Evolutionary conservation across 345 rosid genomes (phyloP).

Genomic region (Cardiospermum halicacabum): DNA sequence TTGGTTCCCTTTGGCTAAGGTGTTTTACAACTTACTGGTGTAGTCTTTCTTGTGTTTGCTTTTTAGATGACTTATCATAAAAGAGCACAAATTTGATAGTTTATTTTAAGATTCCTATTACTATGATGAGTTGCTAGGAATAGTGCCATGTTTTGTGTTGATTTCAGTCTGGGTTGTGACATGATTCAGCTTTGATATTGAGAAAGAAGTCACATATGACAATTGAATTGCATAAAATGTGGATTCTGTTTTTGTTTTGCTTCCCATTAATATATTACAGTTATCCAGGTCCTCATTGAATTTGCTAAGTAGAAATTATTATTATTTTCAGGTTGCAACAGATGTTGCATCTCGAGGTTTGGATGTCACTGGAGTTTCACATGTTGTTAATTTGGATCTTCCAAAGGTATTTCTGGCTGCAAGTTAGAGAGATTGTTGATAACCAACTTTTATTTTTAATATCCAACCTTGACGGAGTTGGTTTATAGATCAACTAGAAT

Average conservation of each 20-base stretch:
- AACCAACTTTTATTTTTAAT: neutral
- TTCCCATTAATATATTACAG: neutral
- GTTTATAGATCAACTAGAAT: constrained; percentile 1
- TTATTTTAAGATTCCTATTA: neutral
- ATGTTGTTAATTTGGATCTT: constrained; percentile 41
- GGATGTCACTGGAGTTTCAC: constrained; percentile 40
- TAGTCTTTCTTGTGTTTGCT: neutral
- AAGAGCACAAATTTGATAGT: neutral
- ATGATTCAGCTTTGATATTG: neutral
- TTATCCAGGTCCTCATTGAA: neutral
- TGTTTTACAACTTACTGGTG: neutral
- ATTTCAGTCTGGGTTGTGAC: neutral
- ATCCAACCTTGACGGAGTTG: neutral
- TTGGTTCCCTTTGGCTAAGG: neutral
- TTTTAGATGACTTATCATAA: neutral
- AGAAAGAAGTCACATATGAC: neutral
- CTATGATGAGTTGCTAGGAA: neutral
- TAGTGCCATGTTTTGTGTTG: neutral
- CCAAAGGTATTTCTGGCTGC: constrained; percentile 33
- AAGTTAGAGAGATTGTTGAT: constrained; percentile 4
- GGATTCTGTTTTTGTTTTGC: neutral
- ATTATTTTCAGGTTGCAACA: constrained; percentile 32
- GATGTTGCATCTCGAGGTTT: constrained; percentile 46
- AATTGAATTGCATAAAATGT: neutral
- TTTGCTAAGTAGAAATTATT: neutral